A percentile compares a stretch with the other conserved stretches of the same genome.
Conservation (phyloP, 2,329 filamentous ascomycete genomes). For the Colletotrichum lini region DNA sequence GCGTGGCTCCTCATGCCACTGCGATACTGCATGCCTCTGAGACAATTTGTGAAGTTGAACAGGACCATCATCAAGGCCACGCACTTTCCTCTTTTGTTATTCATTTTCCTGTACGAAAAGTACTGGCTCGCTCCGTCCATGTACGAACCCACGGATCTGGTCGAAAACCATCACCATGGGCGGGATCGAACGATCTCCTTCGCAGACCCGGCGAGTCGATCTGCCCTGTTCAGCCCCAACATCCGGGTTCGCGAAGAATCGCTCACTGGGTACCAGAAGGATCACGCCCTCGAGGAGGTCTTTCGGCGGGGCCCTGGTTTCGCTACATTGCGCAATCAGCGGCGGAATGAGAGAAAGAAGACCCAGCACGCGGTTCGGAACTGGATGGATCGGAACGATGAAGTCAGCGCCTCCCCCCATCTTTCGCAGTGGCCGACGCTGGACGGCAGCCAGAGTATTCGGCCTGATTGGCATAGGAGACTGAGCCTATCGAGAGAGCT, state of each 20-base stretch:
- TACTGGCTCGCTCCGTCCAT: constrained; percentile 81
- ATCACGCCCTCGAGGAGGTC: constrained; percentile 90
- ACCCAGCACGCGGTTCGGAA: constrained; percentile 86
- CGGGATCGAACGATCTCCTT: constrained; percentile 69
- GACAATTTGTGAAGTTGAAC: constrained; percentile 87
- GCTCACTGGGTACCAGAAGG: constrained; percentile 89
- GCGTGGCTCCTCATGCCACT: constrained; percentile 91
- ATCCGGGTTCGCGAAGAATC: constrained; percentile 86
- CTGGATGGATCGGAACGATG: constrained; percentile 87
- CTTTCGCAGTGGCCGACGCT: constrained; percentile 65
- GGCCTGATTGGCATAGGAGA: constrained; percentile 65
- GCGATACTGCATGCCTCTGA: constrained; percentile 84
- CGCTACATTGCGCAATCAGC: constrained; percentile 71
- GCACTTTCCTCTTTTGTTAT: constrained; percentile 88
- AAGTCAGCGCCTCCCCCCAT: constrained; percentile 59
- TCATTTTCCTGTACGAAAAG: constrained; percentile 90
- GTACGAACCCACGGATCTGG: constrained; percentile 86
- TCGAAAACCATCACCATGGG: constrained; percentile 76
- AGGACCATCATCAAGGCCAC: constrained; percentile 92
- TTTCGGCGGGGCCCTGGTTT: constrained; percentile 82
- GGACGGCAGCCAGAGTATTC: constrained; percentile 56
- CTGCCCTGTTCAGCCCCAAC: constrained; percentile 81
- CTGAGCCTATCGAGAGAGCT: constrained; percentile 66
- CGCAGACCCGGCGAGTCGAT: constrained; percentile 67
- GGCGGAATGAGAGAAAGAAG: constrained; percentile 76